Base-by-base conservation (phyloP, 805 yeast species). In the Metschnikowia gruessii region DNA sequence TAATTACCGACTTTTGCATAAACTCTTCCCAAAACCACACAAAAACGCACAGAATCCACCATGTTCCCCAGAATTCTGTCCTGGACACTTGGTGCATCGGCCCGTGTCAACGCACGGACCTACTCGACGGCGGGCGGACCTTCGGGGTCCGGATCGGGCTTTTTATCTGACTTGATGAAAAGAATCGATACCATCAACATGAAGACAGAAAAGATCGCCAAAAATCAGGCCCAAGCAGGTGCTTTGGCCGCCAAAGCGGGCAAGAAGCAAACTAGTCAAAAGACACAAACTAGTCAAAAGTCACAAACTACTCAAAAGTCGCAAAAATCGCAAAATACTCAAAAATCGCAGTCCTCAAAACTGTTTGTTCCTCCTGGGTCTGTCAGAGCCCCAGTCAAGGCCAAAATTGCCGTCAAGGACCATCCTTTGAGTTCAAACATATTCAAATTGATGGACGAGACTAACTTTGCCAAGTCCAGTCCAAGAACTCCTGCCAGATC, bases 151-250 rank as follows among this genome's bases (percentile, higher is more conserved):
- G 13, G 43, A 19, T 24, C 40, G 15, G 48, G 45, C 39, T 67
- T 67, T 42, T 60, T 70, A 51, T 61, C 70, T n/a, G 65, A 61
- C 32, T 58, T 70, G 49, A 65, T 70, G 58, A 61, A 61, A 38
- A 60, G 73, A 53, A 65, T 70, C 45, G 74, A 70, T 43, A 46
- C 46, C 28, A 65, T 66, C 50, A 65, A 63, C 32, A 45, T 57
- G 44, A 56, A 45, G 37, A 40, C 49, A 40, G 46, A 46, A 44
- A 43, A 43, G 30, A 41, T 40, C 18, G 31, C 46, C 26, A 16
- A 21, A 21, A 21, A 4, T 21, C 24, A 21, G 40, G 39, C n/a
- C n/a, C n/a, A n/a, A n/a, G n/a, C n/a, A n/a, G n/a, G n/a, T n/a
- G n/a, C n/a, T n/a, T n/a, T n/a, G n/a, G n/a, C n/a, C n/a, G n/a